Evolutionary conservation across 1,284 basidiomycete species (phyloP).

Genomic region (Phaffia rhodozyma): DNA sequence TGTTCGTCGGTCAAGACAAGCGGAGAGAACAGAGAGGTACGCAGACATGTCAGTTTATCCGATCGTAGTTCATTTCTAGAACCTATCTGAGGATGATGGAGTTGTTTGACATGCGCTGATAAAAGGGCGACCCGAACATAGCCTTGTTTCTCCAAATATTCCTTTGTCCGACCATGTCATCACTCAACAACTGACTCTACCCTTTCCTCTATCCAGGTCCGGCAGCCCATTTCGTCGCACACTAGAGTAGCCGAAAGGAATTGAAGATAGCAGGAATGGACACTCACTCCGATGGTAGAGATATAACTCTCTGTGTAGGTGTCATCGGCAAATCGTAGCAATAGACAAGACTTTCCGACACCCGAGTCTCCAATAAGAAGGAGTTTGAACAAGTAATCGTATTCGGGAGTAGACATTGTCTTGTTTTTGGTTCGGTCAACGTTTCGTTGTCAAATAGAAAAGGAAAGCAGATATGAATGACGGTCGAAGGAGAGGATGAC

Average conservation of each 20-base stretch:
- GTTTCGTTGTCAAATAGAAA: neutral
- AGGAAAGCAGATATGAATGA: neutral
- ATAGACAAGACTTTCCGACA: constrained; percentile 94
- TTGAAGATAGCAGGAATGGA: neutral
- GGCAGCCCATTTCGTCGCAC: neutral
- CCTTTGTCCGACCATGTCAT: neutral
- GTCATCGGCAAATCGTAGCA: constrained; percentile 97
- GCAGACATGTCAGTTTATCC: neutral
- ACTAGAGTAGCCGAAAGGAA: neutral
- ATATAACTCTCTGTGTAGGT: constrained; percentile 99
- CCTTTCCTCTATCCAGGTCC: too few relatives aligned
- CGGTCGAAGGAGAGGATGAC: neutral
- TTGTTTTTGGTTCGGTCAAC: neutral
- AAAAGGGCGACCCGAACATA: neutral
- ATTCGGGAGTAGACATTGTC: constrained; percentile 55
- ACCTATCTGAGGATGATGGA: neutral
- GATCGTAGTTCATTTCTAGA: neutral
- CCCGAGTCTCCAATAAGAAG: constrained; percentile 65
- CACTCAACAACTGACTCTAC: neutral
- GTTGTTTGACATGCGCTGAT: neutral
- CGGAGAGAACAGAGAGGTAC: constrained; percentile 25
- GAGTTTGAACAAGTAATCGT: constrained; percentile 97
- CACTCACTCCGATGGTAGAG: constrained; percentile 76
- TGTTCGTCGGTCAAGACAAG: constrained; percentile 6
- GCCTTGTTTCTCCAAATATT: neutral